phyloP scores from a whole-genome alignment of 2,329 filamentous ascomycete species.

The Exophiala calicioides region DNA sequence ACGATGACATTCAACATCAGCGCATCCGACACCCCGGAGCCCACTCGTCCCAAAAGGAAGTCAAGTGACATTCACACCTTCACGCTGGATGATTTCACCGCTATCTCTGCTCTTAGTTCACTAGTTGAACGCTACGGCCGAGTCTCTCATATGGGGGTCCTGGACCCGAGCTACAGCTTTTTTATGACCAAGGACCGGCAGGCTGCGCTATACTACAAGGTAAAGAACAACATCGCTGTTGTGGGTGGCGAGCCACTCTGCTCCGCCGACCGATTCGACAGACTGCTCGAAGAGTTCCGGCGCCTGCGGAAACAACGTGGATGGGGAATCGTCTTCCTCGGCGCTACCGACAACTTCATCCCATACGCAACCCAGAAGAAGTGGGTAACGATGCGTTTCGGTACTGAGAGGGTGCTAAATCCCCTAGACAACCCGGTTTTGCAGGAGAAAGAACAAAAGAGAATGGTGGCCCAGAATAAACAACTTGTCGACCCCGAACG shows the following conservation, averaged over 20 bases:
- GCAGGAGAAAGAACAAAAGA: constrained; percentile 39
- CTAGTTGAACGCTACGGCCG: constrained; percentile 40
- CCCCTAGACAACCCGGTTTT: constrained; percentile 43
- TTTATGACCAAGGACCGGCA: constrained; percentile 41
- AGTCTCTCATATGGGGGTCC: constrained; percentile 47
- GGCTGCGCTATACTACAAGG: constrained; percentile 43
- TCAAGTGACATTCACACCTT: constrained; percentile 30
- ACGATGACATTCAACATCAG: constrained; percentile 8
- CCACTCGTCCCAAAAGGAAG: constrained; percentile 7
- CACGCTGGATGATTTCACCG: constrained; percentile 37
- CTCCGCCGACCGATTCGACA: constrained; percentile 28
- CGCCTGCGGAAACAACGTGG: constrained; percentile 35
- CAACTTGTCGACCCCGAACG: constrained; percentile 41
- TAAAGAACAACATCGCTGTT: constrained; percentile 40
- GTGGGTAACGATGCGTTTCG: constrained; percentile 43
- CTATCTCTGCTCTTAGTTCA: constrained; percentile 34
- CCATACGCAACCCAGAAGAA: constrained; percentile 33
- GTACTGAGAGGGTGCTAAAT: constrained; percentile 43
- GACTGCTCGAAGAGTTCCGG: constrained; percentile 40
- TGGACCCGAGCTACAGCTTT: constrained; percentile 44
- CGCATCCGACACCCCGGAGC: background rate
- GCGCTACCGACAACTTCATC: constrained; percentile 39
- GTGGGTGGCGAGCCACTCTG: constrained; percentile 46
- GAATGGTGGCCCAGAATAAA: constrained; percentile 40
- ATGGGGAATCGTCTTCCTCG: constrained; percentile 41